phyloP scores from a whole-genome alignment of 2,329 filamentous ascomycete genomes.

The Colletotrichum gloeosporioides region DNA sequence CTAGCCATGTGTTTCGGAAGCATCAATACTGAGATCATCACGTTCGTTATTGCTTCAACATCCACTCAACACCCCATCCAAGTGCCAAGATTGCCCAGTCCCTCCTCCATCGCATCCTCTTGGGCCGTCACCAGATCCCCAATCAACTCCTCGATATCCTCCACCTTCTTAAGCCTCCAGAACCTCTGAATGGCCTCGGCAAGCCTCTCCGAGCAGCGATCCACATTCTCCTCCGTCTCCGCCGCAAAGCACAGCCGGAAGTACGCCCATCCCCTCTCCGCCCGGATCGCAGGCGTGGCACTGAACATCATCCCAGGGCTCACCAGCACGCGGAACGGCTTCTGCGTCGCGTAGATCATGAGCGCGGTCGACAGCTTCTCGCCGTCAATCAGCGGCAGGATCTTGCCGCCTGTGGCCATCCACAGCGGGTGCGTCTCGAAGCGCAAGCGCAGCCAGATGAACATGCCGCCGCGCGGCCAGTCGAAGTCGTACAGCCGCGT shows the following conservation, averaged over 20 bases:
- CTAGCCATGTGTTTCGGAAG: neutral
- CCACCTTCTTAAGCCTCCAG: constrained; percentile 74
- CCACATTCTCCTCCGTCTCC: constrained; percentile 73
- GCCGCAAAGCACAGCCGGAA: constrained; percentile 86
- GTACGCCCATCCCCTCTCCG: constrained; percentile 70
- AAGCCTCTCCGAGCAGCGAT: constrained; percentile 66
- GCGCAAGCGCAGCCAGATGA: constrained; percentile 79
- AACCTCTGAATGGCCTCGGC: constrained; percentile 74
- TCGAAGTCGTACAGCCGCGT: constrained; percentile 76
- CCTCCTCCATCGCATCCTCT: constrained; percentile 23
- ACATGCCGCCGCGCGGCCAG: constrained; percentile 90
- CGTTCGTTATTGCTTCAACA: neutral
- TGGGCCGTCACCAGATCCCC: constrained; percentile 32
- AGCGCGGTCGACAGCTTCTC: constrained; percentile 67
- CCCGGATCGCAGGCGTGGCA: constrained; percentile 64
- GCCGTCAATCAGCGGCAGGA: constrained; percentile 52
- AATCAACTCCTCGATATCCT: constrained; percentile 69
- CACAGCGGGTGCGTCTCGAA: constrained; percentile 77
- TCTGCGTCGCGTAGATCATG: constrained; percentile 73
- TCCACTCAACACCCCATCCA: constrained; percentile 19
- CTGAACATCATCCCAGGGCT: constrained; percentile 78
- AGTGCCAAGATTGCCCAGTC: constrained; percentile 32
- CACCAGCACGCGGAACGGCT: constrained; percentile 73
- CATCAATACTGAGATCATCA: neutral
- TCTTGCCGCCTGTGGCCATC: constrained; percentile 33